Evolutionary conservation across 108 stramenopile genomes (phyloP).

Genomic region (Skeletonema potamos): DNA sequence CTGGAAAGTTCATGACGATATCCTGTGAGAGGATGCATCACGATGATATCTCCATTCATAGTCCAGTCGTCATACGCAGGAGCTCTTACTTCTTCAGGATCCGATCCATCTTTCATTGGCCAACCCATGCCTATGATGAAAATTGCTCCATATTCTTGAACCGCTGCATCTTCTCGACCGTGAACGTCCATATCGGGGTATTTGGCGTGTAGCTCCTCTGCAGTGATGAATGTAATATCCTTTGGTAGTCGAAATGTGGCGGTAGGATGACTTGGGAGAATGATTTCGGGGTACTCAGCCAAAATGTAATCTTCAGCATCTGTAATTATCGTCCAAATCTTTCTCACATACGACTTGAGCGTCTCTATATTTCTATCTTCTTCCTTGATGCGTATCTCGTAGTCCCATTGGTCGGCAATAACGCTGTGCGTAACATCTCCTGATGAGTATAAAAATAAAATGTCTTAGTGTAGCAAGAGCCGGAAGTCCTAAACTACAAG

Average conservation of each 20-base stretch:
- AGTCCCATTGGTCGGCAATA: slow-evolving; percentile 62
- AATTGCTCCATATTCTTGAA: slow-evolving; percentile 48
- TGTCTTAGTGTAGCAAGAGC: no score
- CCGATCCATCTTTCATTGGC: slow-evolving; percentile 52
- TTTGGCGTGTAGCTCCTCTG: slow-evolving; percentile 47
- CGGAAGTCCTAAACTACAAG: no score
- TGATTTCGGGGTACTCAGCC: slow-evolving; percentile 47
- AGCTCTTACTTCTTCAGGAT: slow-evolving; percentile 45
- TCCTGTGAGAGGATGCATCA: slow-evolving; percentile 49
- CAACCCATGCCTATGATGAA: slow-evolving; percentile 66
- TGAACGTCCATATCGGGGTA: slow-evolving; percentile 40
- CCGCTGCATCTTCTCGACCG: slow-evolving; percentile 46
- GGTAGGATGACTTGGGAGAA: slow-evolving; percentile 39
- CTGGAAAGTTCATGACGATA: slow-evolving; percentile 51
- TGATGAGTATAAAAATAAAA: no score
- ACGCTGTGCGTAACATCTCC: slow-evolving; percentile 51
- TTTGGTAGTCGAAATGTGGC: slow-evolving; percentile 43
- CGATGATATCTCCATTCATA: slow-evolving; percentile 51
- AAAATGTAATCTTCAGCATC: slow-evolving; percentile 52
- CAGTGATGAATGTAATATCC: slow-evolving; percentile 53
- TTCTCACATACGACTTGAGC: slow-evolving; percentile 41
- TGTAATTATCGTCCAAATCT: slow-evolving; percentile 54
- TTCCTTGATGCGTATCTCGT: slow-evolving; percentile 42
- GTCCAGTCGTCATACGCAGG: slow-evolving; percentile 63
- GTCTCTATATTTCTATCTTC: slow-evolving; percentile 46